A percentile compares a stretch with the other conserved stretches of the same genome.
phyloP scores from a whole-genome alignment of 257 asterid species.

The Nemophila menziesii region DNA sequence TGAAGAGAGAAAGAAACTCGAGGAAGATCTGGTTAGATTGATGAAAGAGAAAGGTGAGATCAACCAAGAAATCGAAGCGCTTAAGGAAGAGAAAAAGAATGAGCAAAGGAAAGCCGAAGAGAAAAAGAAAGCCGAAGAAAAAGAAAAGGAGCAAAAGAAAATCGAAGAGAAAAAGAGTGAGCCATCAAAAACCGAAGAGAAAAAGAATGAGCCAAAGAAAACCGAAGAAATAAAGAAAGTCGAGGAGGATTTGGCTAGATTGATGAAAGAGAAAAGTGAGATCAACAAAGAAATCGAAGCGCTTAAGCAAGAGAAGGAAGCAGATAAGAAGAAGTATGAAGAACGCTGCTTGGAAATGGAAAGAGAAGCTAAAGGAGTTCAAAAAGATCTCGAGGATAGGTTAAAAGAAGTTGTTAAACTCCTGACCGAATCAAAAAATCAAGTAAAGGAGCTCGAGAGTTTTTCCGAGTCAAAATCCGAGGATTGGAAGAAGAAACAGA shows the following conservation, averaged over 20 bases:
- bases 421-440: constrained; percentile 28
- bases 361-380: constrained; percentile 29
- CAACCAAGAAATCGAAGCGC: constrained; percentile 21
- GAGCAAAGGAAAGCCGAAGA: no score
- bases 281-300: constrained; percentile 22
- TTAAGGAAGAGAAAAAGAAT: constrained; percentile 25
- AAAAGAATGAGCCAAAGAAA: no score
- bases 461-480: constrained; percentile 32
- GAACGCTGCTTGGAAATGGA: constrained; percentile 19
- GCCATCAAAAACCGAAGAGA: no score
- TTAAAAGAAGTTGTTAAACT: constrained; percentile 31
- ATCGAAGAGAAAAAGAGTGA: no score
- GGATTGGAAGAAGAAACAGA: constrained; percentile 56
- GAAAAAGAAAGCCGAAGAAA: no score
- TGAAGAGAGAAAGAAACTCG: no score
- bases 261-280: constrained; percentile 39
- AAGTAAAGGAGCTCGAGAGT: constrained; percentile 45
- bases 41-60: no score
- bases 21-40: no score
- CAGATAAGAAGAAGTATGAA: constrained; percentile 8
- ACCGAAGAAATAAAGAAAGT: constrained; percentile 19
- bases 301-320: constrained; percentile 24
- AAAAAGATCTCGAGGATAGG: constrained; percentile 42
- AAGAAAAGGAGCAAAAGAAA: no score
- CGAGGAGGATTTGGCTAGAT: constrained; percentile 17